Evolutionary conservation across 2,329 filamentous ascomycete species (phyloP), one percentile per base, ranked within the genome.

Genomic region (Colletotrichum gigasporum): DNA sequence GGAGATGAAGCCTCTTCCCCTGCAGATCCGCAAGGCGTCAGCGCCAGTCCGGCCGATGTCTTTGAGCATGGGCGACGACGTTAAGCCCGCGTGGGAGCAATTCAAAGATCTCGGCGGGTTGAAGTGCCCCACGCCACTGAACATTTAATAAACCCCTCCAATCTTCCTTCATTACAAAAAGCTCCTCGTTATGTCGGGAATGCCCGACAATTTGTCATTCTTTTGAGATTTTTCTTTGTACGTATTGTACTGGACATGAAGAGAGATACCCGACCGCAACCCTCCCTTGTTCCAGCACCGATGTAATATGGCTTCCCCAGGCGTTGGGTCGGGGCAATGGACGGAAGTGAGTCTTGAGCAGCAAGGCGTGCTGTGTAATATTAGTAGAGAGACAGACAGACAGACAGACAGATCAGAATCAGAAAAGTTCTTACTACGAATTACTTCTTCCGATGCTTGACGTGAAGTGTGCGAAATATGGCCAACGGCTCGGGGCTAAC

Each of bases 21-120:
- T 68, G 42, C 68, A 69, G 22, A 71, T 62, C 51, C 66, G 69
- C 63, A 68, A 59, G 56, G 55, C 44, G 42, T 58, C 11, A 39
- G 60, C 54, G 28, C 18, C 66, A 4, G 56, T 60, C 10, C 51
- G 66, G 5, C 61, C 59, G 20, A 65, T 65, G 52, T 22, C 24
- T 1, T 30, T 34, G 4, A 20, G 34, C 22, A 8, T 47, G 28
- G 44, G 37, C 9, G 69, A 71, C 18, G 68, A 71, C 18, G 70
- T 69, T 28, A 69, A 75, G 59, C 73, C 78, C 3, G 77, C 77
- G 4, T 84, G 80, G 81, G 81, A 80, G 66, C 79, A 83, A 70
- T 84, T 81, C 64, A 74, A 76, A 26, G 79, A 82, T 11, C 70
- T 84, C 4, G 82, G 82, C 32, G 82, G 82, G 0, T 68, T 83